These are phyloP conservation scores for Mycena sp. DNA, from an alignment of 1,284 basidiomycete genomes.

Conservation along the genomic window DNA sequence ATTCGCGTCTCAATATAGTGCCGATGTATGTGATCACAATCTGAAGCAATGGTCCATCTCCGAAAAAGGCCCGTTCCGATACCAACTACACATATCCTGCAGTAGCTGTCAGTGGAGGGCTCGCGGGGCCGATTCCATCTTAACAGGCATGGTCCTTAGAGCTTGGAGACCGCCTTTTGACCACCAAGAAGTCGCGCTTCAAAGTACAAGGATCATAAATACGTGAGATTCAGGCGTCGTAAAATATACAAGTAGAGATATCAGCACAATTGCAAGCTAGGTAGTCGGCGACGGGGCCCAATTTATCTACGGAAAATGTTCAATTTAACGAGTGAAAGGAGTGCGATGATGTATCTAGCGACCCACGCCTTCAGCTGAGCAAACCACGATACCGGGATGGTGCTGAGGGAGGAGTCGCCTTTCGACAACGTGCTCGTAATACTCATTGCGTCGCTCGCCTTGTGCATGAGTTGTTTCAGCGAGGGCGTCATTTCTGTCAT, in stretches of 20 bases:
- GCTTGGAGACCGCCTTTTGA: too few species aligned
- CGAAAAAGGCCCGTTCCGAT: too few species aligned
- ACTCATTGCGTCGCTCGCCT: constrained; percentile 18
- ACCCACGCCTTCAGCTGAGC: constrained; percentile 32
- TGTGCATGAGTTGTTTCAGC: constrained; percentile 19
- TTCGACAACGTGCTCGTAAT: constrained; percentile 28
- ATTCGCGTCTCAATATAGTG: too few species aligned
- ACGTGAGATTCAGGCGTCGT: neutral
- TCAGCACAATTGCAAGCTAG: neutral
- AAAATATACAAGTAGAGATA: constrained; percentile 1
- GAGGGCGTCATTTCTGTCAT: neutral
- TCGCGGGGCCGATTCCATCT: too few species aligned
- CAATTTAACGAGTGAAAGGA: constrained; percentile 24
- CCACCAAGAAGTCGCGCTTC: too few species aligned
- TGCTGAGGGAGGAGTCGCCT: constrained; percentile 20
- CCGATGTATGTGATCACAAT: too few species aligned
- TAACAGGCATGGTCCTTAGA: too few species aligned
- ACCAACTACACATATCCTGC: too few species aligned
- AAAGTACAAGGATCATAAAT: neutral
- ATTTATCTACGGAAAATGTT: constrained; percentile 28
- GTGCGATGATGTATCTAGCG: constrained; percentile 21
- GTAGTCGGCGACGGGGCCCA: neutral
- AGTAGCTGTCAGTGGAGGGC: too few species aligned
- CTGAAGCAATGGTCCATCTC: too few species aligned
- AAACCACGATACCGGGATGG: constrained; percentile 22